Evolutionary conservation across 306 rosid species (phyloP).

Genomic region (Quercus parvula): DNA sequence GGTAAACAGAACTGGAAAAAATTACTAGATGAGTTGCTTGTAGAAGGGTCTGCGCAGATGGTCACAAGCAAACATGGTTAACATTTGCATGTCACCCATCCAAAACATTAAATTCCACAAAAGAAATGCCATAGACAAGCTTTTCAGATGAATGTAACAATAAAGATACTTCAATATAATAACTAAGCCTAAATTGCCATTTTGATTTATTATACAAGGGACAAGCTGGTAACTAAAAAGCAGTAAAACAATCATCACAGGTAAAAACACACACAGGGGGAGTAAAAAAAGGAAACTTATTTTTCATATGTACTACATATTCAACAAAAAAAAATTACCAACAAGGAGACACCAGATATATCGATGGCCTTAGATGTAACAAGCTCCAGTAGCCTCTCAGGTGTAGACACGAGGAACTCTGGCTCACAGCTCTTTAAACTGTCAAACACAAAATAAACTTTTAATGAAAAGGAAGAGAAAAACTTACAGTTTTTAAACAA

Average conservation of each 20-base stretch:
- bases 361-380: conserved; percentile 76
- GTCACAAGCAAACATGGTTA: too few relatives aligned
- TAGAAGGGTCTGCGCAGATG: not conserved
- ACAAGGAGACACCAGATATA: conserved; percentile 73
- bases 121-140: not conserved
- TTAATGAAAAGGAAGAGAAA: conserved; percentile 16
- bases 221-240: not conserved
- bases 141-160: not conserved
- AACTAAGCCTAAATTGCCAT: not conserved
- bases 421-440: conserved; percentile 90
- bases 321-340: conserved; percentile 48
- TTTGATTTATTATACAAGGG: not conserved
- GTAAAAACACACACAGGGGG: not conserved
- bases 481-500: not conserved
- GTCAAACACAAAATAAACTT: conserved; percentile 27
- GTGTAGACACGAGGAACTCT: conserved; percentile 87
- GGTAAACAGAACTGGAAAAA: not conserved
- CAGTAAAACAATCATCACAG: not conserved
- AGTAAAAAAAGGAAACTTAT: not conserved
- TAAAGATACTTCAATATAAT: not conserved
- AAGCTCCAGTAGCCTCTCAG: conserved; percentile 94
- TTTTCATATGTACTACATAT: not conserved
- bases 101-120: not conserved
- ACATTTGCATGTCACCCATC: not conserved
- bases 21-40: not conserved